Evolutionary conservation across 176 grass and related monocot species (phyloP).

Genomic region (Neostapfia colusana): DNA sequence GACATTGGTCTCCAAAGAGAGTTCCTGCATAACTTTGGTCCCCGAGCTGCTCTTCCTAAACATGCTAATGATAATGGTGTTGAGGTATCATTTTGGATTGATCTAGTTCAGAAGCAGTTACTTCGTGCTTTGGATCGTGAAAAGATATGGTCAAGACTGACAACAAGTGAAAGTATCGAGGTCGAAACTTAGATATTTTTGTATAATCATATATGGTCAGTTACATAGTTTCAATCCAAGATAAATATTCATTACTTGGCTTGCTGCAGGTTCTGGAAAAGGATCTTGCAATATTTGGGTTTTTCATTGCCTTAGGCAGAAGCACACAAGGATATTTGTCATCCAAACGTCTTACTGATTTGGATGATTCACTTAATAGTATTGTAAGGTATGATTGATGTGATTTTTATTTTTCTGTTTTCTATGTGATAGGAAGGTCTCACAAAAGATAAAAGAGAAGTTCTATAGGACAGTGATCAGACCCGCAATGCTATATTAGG

Average conservation of each 20-base stretch:
- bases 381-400: constrained; percentile 77
- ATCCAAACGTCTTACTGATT: constrained; percentile 64
- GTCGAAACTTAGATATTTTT: constrained; percentile 47
- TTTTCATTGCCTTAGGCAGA: constrained; percentile 98
- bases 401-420: constrained; percentile 23
- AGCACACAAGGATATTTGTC: constrained; percentile 85
- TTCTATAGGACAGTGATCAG: too few relatives aligned
- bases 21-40: constrained; percentile 90
- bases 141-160: constrained; percentile 99
- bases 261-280: constrained; percentile 90
- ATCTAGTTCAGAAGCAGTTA: constrained; percentile 82
- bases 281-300: constrained; percentile 96
- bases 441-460: too few relatives aligned
- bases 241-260: constrained; percentile 38
- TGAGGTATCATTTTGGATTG: constrained; percentile 91
- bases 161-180: constrained; percentile 99
- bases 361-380: constrained; percentile 67
- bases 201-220: constrained; percentile 3
- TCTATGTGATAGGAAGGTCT: too few relatives aligned
- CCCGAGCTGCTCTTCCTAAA: constrained; percentile 65
- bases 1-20: constrained; percentile 87
- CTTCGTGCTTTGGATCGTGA: constrained; percentile 83
- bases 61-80: constrained; percentile 57
- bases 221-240: constrained; percentile 21
- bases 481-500: too few relatives aligned